These are phyloP conservation scores for Neopestalotiopsis rosae DNA, from an alignment of 2,329 filamentous ascomycete genomes.

Conservation along the genomic window DNA sequence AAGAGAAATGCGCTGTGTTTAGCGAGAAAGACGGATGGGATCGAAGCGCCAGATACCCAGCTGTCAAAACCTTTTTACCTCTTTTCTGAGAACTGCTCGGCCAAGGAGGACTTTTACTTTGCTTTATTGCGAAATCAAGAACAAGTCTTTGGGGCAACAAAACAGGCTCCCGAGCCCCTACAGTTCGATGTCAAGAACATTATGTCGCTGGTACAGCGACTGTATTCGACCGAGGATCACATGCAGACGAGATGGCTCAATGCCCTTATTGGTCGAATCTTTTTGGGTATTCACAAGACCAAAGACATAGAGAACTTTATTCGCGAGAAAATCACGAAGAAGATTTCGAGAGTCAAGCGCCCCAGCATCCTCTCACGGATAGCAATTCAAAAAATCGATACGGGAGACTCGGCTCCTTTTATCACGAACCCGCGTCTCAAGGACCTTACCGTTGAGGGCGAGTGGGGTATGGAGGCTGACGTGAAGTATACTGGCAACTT, in stretches of 20 bases:
- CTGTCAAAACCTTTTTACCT: slow-evolving; percentile 86
- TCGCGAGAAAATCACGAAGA: slow-evolving; percentile 88
- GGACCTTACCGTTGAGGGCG: slow-evolving; percentile 90
- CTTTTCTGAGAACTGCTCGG: slow-evolving; percentile 93
- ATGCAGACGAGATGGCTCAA: slow-evolving; percentile 93
- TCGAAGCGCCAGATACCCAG: slow-evolving; percentile 60
- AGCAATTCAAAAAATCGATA: slow-evolving; percentile 80
- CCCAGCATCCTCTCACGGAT: slow-evolving; percentile 89
- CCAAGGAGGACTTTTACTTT: slow-evolving; percentile 99
- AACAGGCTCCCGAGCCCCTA: slow-evolving; percentile 70
- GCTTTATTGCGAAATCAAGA: slow-evolving; percentile 86
- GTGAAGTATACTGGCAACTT: slow-evolving; percentile 90
- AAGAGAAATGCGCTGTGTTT: slow-evolving; percentile 90
- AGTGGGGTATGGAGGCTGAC: slow-evolving; percentile 86
- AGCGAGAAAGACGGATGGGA: slow-evolving; percentile 64
- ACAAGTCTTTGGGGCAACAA: slow-evolving; percentile 61
- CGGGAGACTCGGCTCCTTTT: slow-evolving; percentile 85
- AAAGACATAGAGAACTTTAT: slow-evolving; percentile 80
- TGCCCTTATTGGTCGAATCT: slow-evolving; percentile 85
- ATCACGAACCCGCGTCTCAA: slow-evolving; percentile 88
- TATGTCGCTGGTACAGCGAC: slow-evolving; percentile 84
- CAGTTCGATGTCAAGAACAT: slow-evolving; percentile 86
- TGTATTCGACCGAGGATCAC: slow-evolving; percentile 92
- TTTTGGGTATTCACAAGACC: slow-evolving; percentile 87
- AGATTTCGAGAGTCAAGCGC: slow-evolving; percentile 91